These are phyloP conservation scores for Penicillium dipodomyicola DNA, from an alignment of 495 filamentous ascomycete species.

Conservation along the genomic window DNA sequence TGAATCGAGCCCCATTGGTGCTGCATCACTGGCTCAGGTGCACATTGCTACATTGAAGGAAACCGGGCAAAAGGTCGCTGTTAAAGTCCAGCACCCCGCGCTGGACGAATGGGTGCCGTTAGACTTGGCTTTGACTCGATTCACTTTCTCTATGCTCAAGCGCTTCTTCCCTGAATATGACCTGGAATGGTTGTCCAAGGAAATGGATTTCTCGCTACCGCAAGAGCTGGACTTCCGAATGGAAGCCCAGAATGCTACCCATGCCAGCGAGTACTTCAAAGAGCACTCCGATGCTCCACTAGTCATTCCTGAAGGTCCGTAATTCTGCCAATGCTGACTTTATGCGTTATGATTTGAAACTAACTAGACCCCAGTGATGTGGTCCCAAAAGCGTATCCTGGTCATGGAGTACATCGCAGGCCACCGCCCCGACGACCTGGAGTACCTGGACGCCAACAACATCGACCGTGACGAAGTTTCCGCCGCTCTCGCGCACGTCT, in stretches of 20 bases:
- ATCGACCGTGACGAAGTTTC: conserved; percentile 97
- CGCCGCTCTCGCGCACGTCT: conserved; percentile 84
- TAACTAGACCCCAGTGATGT: conserved; percentile 59
- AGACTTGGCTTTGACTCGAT: conserved; percentile 80
- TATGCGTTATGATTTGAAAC: conserved; percentile 1
- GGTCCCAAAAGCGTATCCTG: conserved; percentile 83
- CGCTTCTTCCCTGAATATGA: conserved; percentile 97
- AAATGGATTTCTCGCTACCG: conserved; percentile 88
- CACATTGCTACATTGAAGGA: conserved; percentile 84
- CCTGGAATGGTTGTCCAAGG: conserved; percentile 88
- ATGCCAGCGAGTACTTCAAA: conserved; percentile 75
- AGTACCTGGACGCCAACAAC: conserved; percentile 75
- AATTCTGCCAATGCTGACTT: neutral
- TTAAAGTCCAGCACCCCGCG: conserved; percentile 93
- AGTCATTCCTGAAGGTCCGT: conserved; percentile 71
- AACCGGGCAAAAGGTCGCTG: conserved; percentile 87
- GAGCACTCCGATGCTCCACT: conserved; percentile 67
- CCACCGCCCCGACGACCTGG: conserved; percentile 82
- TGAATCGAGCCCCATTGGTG: conserved; percentile 75
- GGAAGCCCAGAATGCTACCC: conserved; percentile 82
- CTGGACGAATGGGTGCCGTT: conserved; percentile 89
- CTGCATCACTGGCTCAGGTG: conserved; percentile 92
- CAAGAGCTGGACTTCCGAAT: conserved; percentile 86
- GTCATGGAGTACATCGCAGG: conserved; percentile 96
- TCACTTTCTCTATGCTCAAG: conserved; percentile 87